Evolutionary conservation across 73 alveolate genomes (phyloP).

Genomic region (Diophrys sp.): DNA sequence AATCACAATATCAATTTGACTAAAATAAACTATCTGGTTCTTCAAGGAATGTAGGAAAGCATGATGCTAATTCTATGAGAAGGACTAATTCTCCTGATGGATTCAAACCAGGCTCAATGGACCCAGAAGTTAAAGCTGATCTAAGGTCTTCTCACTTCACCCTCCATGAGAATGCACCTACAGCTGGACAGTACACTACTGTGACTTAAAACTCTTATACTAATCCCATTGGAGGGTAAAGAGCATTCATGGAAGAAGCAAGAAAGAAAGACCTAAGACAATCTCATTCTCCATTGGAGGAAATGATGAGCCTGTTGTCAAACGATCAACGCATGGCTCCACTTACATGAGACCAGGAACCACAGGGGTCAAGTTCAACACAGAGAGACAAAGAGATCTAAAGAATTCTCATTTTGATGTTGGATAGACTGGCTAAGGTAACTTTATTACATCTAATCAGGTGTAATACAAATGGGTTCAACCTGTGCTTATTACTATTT

Average conservation of each 20-base stretch:
- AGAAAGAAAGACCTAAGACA: slow-evolving; percentile 22
- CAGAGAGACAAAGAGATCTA: background rate
- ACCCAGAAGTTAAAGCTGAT: slow-evolving; percentile 27
- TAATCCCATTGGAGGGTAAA: background rate
- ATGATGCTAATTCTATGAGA: background rate
- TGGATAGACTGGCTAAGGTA: background rate
- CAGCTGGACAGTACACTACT: background rate
- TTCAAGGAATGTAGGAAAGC: background rate
- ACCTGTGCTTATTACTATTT: background rate
- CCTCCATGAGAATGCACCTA: background rate
- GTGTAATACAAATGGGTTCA: background rate
- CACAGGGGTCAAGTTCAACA: background rate
- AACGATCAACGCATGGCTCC: background rate
- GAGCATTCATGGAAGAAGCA: slow-evolving; percentile 18
- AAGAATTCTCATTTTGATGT: background rate
- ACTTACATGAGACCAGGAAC: background rate
- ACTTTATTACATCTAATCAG: background rate
- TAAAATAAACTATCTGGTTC: background rate
- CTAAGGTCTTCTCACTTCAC: slow-evolving; percentile 25
- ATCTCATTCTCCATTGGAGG: slow-evolving; percentile 16
- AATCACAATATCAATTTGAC: too few relatives aligned
- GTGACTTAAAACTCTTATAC: background rate
- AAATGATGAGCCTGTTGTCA: background rate
- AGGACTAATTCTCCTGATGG: background rate
- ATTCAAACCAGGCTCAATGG: slow-evolving; percentile 12